A percentile compares a stretch with the other conserved stretches of the same genome.
Conservation (phyloP, 2,329 filamentous ascomycete genomes). For the Hymenoscyphus fraxineus region DNA sequence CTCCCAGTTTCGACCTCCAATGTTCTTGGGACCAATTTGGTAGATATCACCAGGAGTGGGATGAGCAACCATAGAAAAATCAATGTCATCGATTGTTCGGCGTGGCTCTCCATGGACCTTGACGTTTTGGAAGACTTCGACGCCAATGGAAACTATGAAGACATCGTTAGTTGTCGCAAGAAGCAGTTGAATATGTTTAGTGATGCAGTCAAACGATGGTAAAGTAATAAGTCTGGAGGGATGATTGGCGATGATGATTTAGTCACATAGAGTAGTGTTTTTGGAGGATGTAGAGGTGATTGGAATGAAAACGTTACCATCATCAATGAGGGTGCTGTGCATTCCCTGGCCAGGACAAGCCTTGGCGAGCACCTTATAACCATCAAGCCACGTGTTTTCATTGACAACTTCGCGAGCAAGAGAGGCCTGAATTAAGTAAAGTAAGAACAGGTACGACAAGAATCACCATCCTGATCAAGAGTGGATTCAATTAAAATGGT, state of each 20-base stretch:
- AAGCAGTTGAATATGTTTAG: neutral
- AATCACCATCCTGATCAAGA: no score
- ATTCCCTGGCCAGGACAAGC: neutral
- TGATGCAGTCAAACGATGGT: neutral
- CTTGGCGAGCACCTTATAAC: neutral
- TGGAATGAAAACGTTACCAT: neutral
- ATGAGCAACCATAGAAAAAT: neutral
- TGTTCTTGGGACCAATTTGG: neutral
- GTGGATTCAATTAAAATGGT: no score
- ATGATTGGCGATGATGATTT: neutral
- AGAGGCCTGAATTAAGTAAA: neutral
- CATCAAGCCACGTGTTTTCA: neutral
- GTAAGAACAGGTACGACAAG: neutral
- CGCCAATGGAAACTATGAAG: neutral
- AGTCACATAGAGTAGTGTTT: neutral
- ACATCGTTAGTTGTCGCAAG: neutral
- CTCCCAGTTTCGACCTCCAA: constrained; percentile 3
- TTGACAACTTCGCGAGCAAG: neutral
- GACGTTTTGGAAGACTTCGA: neutral
- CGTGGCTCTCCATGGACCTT: neutral
- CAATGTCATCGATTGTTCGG: neutral
- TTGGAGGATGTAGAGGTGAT: neutral
- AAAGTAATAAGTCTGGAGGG: neutral
- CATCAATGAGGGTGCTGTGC: neutral
- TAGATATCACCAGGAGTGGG: neutral